Evolutionary conservation across 2,329 filamentous ascomycete genomes (phyloP).

Genomic region (Epichloe amarillans): DNA sequence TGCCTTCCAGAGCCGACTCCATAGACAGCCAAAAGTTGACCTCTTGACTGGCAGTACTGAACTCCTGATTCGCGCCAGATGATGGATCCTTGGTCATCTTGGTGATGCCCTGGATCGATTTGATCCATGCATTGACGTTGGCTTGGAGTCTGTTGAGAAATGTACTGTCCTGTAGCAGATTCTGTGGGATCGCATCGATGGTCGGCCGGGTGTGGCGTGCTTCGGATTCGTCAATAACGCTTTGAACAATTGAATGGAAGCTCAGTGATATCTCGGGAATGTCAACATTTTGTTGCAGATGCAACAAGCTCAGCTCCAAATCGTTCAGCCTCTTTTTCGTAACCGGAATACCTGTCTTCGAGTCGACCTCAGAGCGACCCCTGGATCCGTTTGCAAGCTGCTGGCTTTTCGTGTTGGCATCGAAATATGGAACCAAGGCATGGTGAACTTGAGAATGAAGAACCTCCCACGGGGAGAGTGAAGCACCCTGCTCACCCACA

Average conservation of each 20-base stretch:
- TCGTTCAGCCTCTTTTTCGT: slow-evolving; percentile 96
- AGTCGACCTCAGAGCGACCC: slow-evolving; percentile 70
- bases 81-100: slow-evolving; percentile 79
- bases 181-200: slow-evolving; percentile 62
- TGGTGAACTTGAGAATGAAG: slow-evolving; percentile 86
- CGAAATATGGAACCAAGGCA: slow-evolving; percentile 89
- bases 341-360: slow-evolving; percentile 89
- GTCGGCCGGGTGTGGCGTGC: slow-evolving; percentile 53
- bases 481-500: slow-evolving; percentile 55
- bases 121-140: slow-evolving; percentile 96
- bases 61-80: slow-evolving; percentile 40
- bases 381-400: slow-evolving; percentile 52
- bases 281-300: slow-evolving; percentile 94
- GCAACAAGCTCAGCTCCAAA: slow-evolving; percentile 75
- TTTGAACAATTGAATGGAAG: slow-evolving; percentile 79
- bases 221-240: slow-evolving; percentile 66
- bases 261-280: slow-evolving; percentile 84
- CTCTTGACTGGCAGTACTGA: slow-evolving; percentile 76
- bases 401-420: slow-evolving; percentile 81
- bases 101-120: slow-evolving; percentile 92
- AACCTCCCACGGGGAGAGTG: slow-evolving; percentile 78
- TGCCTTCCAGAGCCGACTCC: slow-evolving; percentile 83
- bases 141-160: slow-evolving; percentile 91
- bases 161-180: slow-evolving; percentile 72
- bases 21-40: slow-evolving; percentile 99